Evolutionary conservation across 768 basidiomycete genomes (phyloP).

Genomic region (Rhizopogon salebrosus): DNA sequence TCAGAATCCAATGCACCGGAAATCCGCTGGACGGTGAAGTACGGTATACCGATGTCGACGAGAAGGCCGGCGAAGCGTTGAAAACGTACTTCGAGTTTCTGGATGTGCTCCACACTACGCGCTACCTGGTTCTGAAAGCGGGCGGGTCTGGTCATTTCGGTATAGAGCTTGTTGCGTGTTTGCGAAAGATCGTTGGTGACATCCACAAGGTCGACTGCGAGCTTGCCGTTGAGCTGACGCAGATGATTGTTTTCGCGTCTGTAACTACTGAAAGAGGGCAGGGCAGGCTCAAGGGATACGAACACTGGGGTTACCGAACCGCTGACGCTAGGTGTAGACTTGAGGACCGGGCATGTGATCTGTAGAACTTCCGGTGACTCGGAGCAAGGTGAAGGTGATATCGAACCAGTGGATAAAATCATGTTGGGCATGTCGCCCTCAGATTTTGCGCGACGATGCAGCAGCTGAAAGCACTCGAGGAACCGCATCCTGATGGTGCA

Average conservation of each 20-base stretch:
- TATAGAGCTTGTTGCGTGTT: constrained; percentile 24
- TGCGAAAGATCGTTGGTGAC: constrained; percentile 22
- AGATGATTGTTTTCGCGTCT: constrained; percentile 4
- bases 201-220: constrained; percentile 24
- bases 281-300: constrained; percentile 14
- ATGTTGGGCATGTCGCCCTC: constrained; percentile 32
- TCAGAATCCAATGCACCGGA: constrained; percentile 17
- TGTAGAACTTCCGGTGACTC: background rate
- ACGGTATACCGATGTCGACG: constrained; percentile 23
- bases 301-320: constrained; percentile 16
- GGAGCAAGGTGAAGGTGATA: constrained; percentile 1
- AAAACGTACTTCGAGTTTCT: constrained; percentile 20
- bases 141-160: constrained; percentile 21
- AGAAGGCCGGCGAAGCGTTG: constrained; percentile 19
- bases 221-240: constrained; percentile 9
- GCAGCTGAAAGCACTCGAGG: constrained; percentile 38
- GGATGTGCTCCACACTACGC: constrained; percentile 21
- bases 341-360: background rate
- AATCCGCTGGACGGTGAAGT: constrained; percentile 16
- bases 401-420: background rate
- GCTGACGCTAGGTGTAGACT: background rate
- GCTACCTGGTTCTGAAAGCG: constrained; percentile 20
- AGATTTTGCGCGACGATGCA: constrained; percentile 45
- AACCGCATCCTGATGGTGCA: constrained; percentile 33
- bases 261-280: constrained; percentile 13